Percentiles rank a stretch among this genome's conserved stretches.
Evolutionary conservation across 371 early-diverging fungal species (phyloP).

Genomic region (Lichtheimia ornata): DNA sequence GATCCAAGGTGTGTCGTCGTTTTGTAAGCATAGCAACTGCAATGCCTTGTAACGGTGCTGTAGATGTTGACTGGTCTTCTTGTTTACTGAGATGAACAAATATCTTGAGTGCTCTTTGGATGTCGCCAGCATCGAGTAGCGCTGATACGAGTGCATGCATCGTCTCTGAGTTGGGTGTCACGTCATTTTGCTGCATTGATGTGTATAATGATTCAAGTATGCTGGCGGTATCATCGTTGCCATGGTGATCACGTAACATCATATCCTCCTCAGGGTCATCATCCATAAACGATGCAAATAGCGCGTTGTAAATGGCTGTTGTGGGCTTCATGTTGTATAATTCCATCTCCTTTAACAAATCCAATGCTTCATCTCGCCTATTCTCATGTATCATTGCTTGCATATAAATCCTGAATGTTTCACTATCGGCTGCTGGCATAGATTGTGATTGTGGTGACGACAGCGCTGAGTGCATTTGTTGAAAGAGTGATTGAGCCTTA

Average conservation of each 20-base stretch:
- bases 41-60: background rate
- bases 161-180: constrained; percentile 46
- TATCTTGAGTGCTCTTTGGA: constrained; percentile 43
- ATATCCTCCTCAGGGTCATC: background rate
- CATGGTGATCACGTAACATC: background rate
- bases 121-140: constrained; percentile 57
- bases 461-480: constrained; percentile 18
- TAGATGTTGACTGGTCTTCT: background rate
- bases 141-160: constrained; percentile 56
- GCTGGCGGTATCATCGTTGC: background rate
- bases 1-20: constrained; percentile 9
- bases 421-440: constrained; percentile 33
- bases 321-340: constrained; percentile 23
- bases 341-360: constrained; percentile 22
- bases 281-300: constrained; percentile 35
- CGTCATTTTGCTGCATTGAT: constrained; percentile 25
- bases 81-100: constrained; percentile 33
- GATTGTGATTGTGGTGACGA: constrained; percentile 4
- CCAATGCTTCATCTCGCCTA: constrained; percentile 22
- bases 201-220: constrained; percentile 24
- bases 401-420: constrained; percentile 40
- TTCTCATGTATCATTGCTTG: constrained; percentile 24
- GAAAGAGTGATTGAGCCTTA: constrained; percentile 31
- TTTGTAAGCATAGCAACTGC: constrained; percentile 24
- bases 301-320: constrained; percentile 33